phyloP scores from a whole-genome alignment of 1,284 basidiomycete genomes.

The Trametes versicolor region DNA sequence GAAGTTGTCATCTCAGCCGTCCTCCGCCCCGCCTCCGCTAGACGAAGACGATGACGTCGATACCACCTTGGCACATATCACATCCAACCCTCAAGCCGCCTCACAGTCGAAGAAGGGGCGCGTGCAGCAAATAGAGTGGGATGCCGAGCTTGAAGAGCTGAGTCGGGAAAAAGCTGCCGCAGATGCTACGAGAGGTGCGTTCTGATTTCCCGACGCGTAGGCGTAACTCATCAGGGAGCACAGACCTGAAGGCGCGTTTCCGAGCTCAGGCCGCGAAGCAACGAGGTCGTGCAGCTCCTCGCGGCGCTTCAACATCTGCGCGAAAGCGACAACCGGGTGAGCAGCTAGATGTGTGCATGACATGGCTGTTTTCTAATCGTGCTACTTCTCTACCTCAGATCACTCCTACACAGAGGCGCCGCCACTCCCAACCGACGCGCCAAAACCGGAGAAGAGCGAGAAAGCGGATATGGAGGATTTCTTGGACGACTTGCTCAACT shows the following conservation, averaged over 20 bases:
- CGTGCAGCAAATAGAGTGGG: conserved; percentile 71
- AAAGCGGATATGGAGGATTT: conserved; percentile 78
- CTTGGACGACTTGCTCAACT: conserved; percentile 68
- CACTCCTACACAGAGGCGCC: conserved; percentile 59
- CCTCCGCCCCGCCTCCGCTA: conserved; percentile 35
- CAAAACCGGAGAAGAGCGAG: conserved; percentile 51
- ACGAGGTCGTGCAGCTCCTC: conserved; percentile 40
- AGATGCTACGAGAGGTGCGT: conserved; percentile 74
- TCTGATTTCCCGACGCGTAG: not conserved
- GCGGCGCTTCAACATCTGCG: conserved; percentile 21
- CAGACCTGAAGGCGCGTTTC: conserved; percentile 77
- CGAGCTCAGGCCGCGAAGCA: conserved; percentile 65
- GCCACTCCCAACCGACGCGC: conserved; percentile 55
- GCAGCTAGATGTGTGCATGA: conserved; percentile 13
- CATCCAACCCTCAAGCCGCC: conserved; percentile 41
- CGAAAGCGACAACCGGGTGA: conserved; percentile 49
- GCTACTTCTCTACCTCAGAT: conserved; percentile 34
- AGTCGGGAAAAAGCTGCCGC: conserved; percentile 74
- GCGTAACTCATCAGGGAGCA: not conserved
- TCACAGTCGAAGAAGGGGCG: conserved; percentile 65
- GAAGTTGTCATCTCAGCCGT: conserved; percentile 49
- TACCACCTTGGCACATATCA: conserved; percentile 61
- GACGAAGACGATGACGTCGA: conserved; percentile 73
- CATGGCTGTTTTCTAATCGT: conserved; percentile 24
- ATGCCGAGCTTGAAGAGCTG: conserved; percentile 68